phyloP scores from a whole-genome alignment of 352 stramenopile genomes.

The Peronosclerospora sorghi region DNA sequence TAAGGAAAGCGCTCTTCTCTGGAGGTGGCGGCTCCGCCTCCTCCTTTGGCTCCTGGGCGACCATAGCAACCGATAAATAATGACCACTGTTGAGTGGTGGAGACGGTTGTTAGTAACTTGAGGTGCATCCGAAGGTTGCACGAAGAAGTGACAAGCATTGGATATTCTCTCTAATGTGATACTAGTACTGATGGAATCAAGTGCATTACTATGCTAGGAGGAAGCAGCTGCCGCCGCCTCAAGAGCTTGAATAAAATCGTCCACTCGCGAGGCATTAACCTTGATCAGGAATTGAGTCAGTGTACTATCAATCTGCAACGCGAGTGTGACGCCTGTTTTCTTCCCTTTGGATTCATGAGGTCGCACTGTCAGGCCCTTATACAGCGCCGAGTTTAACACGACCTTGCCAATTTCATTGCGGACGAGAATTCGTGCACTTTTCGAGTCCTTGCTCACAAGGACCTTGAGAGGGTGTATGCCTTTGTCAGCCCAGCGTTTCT shows the following conservation, averaged over 20 bases:
- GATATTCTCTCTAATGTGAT: too few relatives aligned
- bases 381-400: constrained; percentile 71
- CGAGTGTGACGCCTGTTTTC: constrained; percentile 55
- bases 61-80: constrained; percentile 24
- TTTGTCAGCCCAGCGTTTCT: constrained; percentile 84
- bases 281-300: constrained; percentile 70
- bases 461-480: constrained; percentile 71
- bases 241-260: constrained; percentile 48
- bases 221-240: constrained; percentile 18
- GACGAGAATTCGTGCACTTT: constrained; percentile 57
- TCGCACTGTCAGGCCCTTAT: constrained; percentile 63
- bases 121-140: constrained; percentile 11
- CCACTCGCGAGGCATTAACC: constrained; percentile 52
- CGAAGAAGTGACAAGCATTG: too few relatives aligned
- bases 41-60: constrained; percentile 22
- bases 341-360: constrained; percentile 66
- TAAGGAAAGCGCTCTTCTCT: constrained; percentile 64
- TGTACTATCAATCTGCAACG: constrained; percentile 42
- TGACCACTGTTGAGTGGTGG: constrained; percentile 27
- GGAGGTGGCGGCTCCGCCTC: constrained; percentile 7
- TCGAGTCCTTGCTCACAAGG: constrained; percentile 63
- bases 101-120: not conserved
- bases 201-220: too few relatives aligned
- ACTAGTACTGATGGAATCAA: too few relatives aligned
- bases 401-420: constrained; percentile 84